Evolutionary conservation across 495 filamentous ascomycete genomes (phyloP).

Genomic region (Sabuloglossum arenarium): DNA sequence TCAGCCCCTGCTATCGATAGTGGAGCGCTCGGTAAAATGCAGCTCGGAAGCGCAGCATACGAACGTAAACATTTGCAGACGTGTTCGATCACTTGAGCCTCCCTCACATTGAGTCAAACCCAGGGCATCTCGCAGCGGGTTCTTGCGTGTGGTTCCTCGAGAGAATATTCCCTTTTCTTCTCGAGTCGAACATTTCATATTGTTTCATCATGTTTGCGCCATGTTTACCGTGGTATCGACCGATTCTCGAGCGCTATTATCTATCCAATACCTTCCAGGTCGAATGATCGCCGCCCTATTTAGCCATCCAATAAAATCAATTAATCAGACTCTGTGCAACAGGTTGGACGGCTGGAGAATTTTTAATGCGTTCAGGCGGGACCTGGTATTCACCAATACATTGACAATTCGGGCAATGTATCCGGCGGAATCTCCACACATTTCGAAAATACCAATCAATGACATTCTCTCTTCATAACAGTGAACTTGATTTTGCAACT

Average conservation of each 20-base stretch:
- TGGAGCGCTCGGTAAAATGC: neutral
- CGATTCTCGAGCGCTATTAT: too few species aligned
- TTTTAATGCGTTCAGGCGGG: too few species aligned
- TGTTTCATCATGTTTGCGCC: too few species aligned
- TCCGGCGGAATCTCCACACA: neutral
- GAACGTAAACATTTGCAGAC: neutral
- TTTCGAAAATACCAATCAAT: neutral
- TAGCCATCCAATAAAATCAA: neutral
- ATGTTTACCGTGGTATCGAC: too few species aligned
- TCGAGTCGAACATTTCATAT: too few species aligned
- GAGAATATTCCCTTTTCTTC: too few species aligned
- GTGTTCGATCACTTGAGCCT: neutral
- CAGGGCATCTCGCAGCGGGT: too few species aligned
- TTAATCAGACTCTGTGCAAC: neutral
- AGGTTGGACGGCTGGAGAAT: neutral
- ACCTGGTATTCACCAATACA: neutral
- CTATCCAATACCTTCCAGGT: neutral
- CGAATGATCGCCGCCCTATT: neutral
- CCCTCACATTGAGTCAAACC: too few species aligned
- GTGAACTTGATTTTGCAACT: neutral
- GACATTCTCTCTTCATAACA: neutral
- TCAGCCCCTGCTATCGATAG: slow-evolving; percentile 1
- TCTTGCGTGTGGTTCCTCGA: too few species aligned
- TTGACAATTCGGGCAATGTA: neutral
- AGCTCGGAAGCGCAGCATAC: neutral